A percentile compares a stretch with the other conserved stretches of the same genome.
These are phyloP conservation scores for Candida dubliniensis DNA, from an alignment of 1,139 yeast species.

Conservation along the genomic window DNA sequence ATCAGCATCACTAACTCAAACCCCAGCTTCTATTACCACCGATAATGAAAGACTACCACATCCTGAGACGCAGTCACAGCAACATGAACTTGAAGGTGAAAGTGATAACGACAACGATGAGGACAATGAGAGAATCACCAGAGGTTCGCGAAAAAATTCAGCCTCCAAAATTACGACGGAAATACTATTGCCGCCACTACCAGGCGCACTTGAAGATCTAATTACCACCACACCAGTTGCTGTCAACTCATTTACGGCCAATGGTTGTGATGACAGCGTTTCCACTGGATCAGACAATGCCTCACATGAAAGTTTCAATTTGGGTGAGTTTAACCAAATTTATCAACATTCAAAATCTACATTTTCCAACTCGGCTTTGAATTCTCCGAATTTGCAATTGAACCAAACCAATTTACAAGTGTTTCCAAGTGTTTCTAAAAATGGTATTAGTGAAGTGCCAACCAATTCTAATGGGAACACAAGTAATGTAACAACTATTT, in stretches of 20 bases:
- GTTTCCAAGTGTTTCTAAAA: conserved; percentile 20
- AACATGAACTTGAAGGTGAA: not conserved
- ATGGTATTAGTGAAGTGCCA: conserved; percentile 6
- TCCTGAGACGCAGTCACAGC: too few species aligned
- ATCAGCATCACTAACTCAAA: conserved; percentile 3
- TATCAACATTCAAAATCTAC: conserved; percentile 18
- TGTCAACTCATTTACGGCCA: not conserved
- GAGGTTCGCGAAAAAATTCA: too few species aligned
- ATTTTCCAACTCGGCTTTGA: conserved; percentile 30
- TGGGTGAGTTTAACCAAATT: conserved; percentile 14
- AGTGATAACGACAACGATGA: not conserved
- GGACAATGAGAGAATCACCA: not conserved
- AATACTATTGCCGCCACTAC: conserved; percentile 40
- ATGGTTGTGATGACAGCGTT: conserved; percentile 6
- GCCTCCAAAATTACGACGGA: conserved; percentile 17
- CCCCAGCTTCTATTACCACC: not conserved
- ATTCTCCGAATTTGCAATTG: conserved; percentile 28
- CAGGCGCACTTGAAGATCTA: conserved; percentile 21
- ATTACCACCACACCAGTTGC: conserved; percentile 5
- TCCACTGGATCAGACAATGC: conserved; percentile 6
- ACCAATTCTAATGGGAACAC: not conserved
- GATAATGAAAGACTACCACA: not conserved
- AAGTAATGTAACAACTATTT: not conserved
- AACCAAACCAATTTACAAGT: conserved; percentile 16
- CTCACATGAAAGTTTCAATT: conserved; percentile 6